Evolutionary conservation across 345 rosid species (phyloP), one percentile per base, ranked within the genome.

Genomic region (Syzygium aromaticum): DNA sequence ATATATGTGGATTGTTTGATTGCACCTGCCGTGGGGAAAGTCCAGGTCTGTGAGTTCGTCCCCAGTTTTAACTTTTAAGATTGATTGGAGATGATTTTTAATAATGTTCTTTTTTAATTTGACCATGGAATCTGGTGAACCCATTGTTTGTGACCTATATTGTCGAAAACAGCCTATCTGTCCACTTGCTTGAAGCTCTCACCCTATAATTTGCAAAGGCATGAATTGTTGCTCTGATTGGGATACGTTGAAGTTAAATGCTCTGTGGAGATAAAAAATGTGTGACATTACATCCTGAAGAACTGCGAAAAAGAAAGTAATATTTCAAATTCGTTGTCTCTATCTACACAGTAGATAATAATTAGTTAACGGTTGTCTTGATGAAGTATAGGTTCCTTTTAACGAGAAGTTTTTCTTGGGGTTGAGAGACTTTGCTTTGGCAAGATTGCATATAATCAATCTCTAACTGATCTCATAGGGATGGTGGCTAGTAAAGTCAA

Each of bases 391-490:
- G 49, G 49, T 73, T 73, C 82, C 82, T 38, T 38, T 73, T 22
- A 38, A 73, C 82, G 38, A 38, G 49, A 73, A 73, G 27, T 19
- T 73, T 33, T 33, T 38, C 25, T 19, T 67, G 46, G 78, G 78
- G 0, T 73, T 25, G 0, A 8, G 80, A 38, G 80, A 73, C 49
- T 73, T 73, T 38, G 49, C 49, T 73, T 73, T 0, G 1, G 49
- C 49, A 9, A 73, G 80, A 73, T 40, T 38, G 25, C 38, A 38
- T 17, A 1, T 67, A 19, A 73, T 38, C 23, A 33, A 67, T 67
- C 25, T 67, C 78, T 33, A 21, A 73, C 27, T 73, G 82, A 5
- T 73, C 82, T 38, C 49, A 1, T 73, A 73, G 49, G 80, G 27
- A 73, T 9, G 49, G 27, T 73, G 49, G 38, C 82, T 38, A 73